Percentiles rank a stretch among this genome's conserved stretches.
phyloP scores from a whole-genome alignment of 2,329 filamentous ascomycete species.

The Trichophyton mentagrophytes region DNA sequence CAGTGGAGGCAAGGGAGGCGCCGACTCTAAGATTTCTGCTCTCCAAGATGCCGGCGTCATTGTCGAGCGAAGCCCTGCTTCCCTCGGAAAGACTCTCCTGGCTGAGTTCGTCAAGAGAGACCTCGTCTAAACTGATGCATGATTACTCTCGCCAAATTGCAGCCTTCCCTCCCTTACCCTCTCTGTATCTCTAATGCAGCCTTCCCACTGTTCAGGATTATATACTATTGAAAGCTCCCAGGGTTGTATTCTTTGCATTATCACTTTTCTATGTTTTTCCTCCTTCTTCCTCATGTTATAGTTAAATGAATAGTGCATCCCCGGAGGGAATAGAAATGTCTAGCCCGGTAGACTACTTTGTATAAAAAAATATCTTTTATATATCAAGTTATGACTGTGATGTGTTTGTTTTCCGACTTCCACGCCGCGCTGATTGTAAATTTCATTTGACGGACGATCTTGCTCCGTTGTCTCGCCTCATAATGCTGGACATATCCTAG shows the following conservation, averaged over 20 bases:
- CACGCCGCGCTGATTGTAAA: background rate
- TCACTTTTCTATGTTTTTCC: background rate
- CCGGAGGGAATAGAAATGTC: constrained; percentile 2
- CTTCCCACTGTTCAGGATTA: background rate
- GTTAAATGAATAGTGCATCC: constrained; percentile 3
- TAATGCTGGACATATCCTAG: no score
- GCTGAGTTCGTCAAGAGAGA: constrained; percentile 94
- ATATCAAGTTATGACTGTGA: background rate
- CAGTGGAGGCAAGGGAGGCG: constrained; percentile 91
- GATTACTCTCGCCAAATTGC: background rate
- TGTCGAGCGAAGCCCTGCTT: constrained; percentile 86
- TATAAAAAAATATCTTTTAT: background rate
- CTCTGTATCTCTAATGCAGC: constrained; percentile 1
- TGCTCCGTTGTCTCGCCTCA: no score
- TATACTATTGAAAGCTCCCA: background rate
- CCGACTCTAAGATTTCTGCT: constrained; percentile 94
- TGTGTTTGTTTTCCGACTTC: background rate
- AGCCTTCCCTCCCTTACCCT: background rate
- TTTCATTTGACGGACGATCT: no score
- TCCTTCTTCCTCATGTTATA: background rate
- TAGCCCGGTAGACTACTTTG: background rate
- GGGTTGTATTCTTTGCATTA: constrained; percentile 3
- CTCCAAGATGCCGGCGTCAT: constrained; percentile 88
- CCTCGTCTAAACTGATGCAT: constrained; percentile 49
- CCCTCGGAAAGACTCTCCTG: constrained; percentile 84